Evolutionary conservation across 495 filamentous ascomycete species (phyloP).

Genomic region (Neurospora sp.): DNA sequence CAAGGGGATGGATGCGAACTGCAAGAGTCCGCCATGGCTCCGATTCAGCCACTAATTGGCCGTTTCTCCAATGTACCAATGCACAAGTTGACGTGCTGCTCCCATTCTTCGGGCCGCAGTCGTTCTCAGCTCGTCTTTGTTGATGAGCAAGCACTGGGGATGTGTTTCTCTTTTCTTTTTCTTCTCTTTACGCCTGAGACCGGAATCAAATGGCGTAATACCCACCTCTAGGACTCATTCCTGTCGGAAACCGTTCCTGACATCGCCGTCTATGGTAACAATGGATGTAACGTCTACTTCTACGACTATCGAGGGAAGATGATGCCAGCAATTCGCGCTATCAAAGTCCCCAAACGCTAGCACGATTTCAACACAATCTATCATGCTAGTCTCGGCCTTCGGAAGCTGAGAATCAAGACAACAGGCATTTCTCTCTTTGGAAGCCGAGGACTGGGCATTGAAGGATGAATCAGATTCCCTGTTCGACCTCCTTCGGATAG

Average conservation of each 20-base stretch:
- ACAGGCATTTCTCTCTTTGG: neutral
- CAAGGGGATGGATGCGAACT: neutral
- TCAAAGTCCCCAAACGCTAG: neutral
- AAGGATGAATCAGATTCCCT: neutral
- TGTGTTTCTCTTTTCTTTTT: neutral
- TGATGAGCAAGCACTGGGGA: neutral
- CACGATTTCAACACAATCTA: neutral
- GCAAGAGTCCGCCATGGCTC: neutral
- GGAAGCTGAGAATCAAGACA: neutral
- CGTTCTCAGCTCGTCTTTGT: neutral
- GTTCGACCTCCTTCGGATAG: neutral
- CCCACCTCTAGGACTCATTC: neutral
- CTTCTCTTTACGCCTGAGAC: neutral
- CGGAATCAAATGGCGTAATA: neutral
- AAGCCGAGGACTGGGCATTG: neutral
- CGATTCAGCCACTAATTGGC: neutral
- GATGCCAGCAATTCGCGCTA: neutral
- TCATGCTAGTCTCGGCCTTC: neutral
- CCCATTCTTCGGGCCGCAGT: neutral
- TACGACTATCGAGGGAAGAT: neutral
- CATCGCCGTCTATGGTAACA: neutral
- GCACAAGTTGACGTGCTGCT: neutral
- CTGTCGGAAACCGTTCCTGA: neutral
- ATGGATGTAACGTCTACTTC: neutral
- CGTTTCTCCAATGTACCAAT: neutral